Evolutionary conservation across 768 basidiomycete genomes (phyloP), one percentile per base, ranked within the genome.

Genomic region (Clavaria fumosa): DNA sequence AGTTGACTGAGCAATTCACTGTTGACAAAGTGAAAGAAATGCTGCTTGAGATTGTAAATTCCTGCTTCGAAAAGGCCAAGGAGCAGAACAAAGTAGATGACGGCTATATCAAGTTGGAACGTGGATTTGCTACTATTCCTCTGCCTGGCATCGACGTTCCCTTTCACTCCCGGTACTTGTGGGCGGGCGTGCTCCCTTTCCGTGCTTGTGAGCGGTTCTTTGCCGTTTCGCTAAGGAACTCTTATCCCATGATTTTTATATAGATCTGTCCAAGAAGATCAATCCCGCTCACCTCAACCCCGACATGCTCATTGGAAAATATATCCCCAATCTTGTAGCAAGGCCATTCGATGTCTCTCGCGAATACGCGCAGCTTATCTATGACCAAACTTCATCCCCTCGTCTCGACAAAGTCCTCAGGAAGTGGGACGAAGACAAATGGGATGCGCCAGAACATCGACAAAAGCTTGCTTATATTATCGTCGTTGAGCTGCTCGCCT

Each of bases 131-230:
- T 1, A 90, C 89, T 14, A 91, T 91, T 41, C 89, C 88, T 28
- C 69, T 93, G 26, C 86, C 91, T 26, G 93, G 93, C 43, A 96
- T 99, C 49, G 95, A 97, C 50, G 95, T 99, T 1, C 95, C 95
- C 3, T 99, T 99, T 84, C 95, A 99, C 58, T 97, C 95, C 3
- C 82, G 91, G 42, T 99, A 97, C 60, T 72, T 99, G 26, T 99
- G 95, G 95, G 91, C 91, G 11, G 90, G 90, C 53, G 90, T 95
- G 20, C 70, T 93, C 77, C 86, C 91, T 7, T 93, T 95, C 84
- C 77, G 90, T 47, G 85, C 88, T 40, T 95, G 84, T 89, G 53
- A 60, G 83, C 70, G 17, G 35, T n/a, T 23, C 23, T 26, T 33
- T 32, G 33, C 36, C 12, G 31, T 32, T 37, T 18, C 12, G 3